Conservation (phyloP, 495 filamentous ascomycete species). For the Neurospora sp. region DNA sequence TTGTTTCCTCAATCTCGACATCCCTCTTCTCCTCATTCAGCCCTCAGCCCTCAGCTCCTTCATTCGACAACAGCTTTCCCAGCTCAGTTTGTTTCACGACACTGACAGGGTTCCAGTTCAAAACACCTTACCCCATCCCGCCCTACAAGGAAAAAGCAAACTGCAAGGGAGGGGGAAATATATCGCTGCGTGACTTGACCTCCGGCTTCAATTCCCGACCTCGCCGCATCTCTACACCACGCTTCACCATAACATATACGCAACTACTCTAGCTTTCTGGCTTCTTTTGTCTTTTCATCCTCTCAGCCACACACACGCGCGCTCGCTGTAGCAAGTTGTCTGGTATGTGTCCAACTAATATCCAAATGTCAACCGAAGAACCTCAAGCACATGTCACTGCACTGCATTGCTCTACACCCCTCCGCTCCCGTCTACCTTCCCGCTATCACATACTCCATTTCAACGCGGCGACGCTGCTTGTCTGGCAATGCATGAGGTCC, state of each 20-base stretch:
- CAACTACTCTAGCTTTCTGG: background rate
- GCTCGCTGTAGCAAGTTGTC: background rate
- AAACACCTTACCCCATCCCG: background rate
- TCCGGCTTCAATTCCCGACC: background rate
- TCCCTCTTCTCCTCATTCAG: background rate
- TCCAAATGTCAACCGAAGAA: background rate
- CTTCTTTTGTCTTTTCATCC: background rate
- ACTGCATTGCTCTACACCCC: background rate
- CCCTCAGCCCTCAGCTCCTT: background rate
- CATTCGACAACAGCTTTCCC: background rate
- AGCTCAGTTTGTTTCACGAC: background rate
- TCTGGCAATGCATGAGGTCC: background rate
- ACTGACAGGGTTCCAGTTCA: background rate
- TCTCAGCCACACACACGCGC: background rate
- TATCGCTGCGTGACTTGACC: background rate
- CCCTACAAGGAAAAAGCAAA: background rate
- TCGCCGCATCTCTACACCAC: background rate
- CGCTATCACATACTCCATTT: background rate
- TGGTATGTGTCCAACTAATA: background rate
- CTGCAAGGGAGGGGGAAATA: background rate
- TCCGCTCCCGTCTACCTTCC: background rate
- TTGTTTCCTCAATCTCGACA: background rate
- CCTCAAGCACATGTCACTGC: background rate
- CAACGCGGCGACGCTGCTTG: background rate
- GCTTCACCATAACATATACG: background rate